phyloP scores from a whole-genome alignment of 169 alveolate species.

The Cryptosporidium andersoni region DNA sequence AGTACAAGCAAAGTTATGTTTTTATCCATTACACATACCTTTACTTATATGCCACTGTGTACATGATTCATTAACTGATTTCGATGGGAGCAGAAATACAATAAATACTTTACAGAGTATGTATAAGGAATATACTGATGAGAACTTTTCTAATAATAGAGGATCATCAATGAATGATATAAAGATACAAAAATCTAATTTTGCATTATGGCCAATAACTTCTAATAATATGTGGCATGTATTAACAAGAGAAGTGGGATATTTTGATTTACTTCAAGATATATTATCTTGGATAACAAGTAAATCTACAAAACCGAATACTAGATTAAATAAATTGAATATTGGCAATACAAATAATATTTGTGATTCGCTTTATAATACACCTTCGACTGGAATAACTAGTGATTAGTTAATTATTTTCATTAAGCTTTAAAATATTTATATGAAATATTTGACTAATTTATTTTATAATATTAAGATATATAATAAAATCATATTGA shows the following conservation, averaged over 20 bases:
- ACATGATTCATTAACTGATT: conserved; percentile 58
- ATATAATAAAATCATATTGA: too few species aligned
- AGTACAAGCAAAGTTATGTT: background rate
- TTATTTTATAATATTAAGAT: too few species aligned
- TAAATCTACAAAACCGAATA: background rate
- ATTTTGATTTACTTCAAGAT: conserved; percentile 19
- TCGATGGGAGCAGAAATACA: conserved; percentile 53
- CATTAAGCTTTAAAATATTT: too few species aligned
- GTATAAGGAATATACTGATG: background rate
- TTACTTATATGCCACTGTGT: conserved; percentile 61
- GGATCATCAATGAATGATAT: background rate
- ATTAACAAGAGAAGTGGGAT: conserved; percentile 55
- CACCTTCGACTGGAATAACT: too few species aligned
- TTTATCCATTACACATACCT: conserved; percentile 47
- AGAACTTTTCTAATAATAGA: background rate
- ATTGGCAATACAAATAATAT: too few species aligned
- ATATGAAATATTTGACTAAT: too few species aligned
- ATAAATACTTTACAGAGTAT: background rate
- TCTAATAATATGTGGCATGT: conserved; percentile 62
- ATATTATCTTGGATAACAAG: conserved; percentile 42
- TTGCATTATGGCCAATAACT: conserved; percentile 57
- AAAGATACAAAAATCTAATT: background rate
- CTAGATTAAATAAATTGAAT: too few species aligned
- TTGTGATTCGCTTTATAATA: too few species aligned
- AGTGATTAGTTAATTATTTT: too few species aligned